These are phyloP conservation scores for Fistulifera pelliculosa DNA, from an alignment of 108 stramenopile genomes.

Conservation along the genomic window DNA sequence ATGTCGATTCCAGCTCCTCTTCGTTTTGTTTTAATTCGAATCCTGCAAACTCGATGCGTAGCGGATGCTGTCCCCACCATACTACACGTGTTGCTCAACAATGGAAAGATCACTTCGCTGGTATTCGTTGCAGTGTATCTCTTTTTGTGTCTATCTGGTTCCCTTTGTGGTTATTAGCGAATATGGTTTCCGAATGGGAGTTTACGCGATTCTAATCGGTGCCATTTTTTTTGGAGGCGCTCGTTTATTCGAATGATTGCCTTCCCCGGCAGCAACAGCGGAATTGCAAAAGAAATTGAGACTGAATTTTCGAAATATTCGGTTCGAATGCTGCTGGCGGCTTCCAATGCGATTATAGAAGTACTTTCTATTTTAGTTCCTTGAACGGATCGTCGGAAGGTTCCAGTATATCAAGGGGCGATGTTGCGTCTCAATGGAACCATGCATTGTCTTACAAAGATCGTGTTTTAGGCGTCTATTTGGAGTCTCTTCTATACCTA, in stretches of 20 bases:
- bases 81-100: conserved; percentile 23
- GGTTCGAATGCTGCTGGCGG: conserved; percentile 55
- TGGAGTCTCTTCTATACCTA: conserved; percentile 48
- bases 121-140: conserved; percentile 26
- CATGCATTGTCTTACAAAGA: conserved; percentile 49
- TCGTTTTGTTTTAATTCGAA: neutral
- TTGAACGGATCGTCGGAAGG: no score
- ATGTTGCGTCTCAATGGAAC: conserved; percentile 35
- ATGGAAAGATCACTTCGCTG: conserved; percentile 33
- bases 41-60: conserved; percentile 2
- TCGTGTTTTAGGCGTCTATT: conserved; percentile 60
- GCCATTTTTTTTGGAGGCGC: conserved; percentile 45
- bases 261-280: conserved; percentile 69
- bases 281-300: conserved; percentile 66
- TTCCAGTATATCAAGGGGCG: no score
- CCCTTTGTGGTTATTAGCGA: conserved; percentile 43
- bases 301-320: conserved; percentile 73
- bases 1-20: no score
- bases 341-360: conserved; percentile 33
- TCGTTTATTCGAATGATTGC: conserved; percentile 65
- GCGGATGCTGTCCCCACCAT: conserved; percentile 37
- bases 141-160: conserved; percentile 32
- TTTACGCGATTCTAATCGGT: conserved; percentile 28
- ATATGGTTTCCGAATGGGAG: conserved; percentile 50
- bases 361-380: conserved; percentile 22